Base-by-base conservation (phyloP, 257 asterid species). In the Primulina huaijiensis region DNA sequence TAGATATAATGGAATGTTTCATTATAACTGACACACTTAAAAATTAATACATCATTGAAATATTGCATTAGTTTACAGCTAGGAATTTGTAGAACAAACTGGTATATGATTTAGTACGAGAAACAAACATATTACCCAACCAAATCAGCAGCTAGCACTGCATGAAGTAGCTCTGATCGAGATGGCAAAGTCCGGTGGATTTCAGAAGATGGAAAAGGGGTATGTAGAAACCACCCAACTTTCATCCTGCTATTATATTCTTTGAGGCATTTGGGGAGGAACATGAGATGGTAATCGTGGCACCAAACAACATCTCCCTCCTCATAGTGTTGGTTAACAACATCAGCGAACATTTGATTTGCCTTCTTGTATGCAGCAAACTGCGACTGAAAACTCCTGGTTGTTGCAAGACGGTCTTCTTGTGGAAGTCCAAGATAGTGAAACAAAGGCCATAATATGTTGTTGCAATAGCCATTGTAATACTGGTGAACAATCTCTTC, bases 251-350 rank as follows among this genome's bases (percentile, higher is more conserved):
- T 85, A 70, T 92, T 89, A 68, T 82, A 65, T 8, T 87, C 89
- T 84, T 92, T 92, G 46, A 92, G 83, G 75, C 84, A 92, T 79
- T 88, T 79, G 5, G 98, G 98, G 34, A 92, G 95, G 82, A 89
- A 92, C 98, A 92, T 92, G 52, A 92, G 87, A 87, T 92, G 98
- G 82, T 92, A 92, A 74, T 92, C 98, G 71, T 92, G 98, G 77
- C 96, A 89, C 98, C 98, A 92, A 67, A 92, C 91, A 66, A 92
- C 96, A 69, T 92, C 98, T 40, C 96, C 98, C 66, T 92, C 98
- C 77, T 82, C 81, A 66, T 89, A 92, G 76, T 89, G 89, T 78
- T 78, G 57, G 62, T 83, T 80, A 60, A 92, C 96, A 14, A 92
- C 98, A 75, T 92, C 96, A 64, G 98, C 98, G 82, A 92, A 92